Conservation (phyloP, 2,329 filamentous ascomycete species). For the Fusarium pseudoanthophilum region DNA sequence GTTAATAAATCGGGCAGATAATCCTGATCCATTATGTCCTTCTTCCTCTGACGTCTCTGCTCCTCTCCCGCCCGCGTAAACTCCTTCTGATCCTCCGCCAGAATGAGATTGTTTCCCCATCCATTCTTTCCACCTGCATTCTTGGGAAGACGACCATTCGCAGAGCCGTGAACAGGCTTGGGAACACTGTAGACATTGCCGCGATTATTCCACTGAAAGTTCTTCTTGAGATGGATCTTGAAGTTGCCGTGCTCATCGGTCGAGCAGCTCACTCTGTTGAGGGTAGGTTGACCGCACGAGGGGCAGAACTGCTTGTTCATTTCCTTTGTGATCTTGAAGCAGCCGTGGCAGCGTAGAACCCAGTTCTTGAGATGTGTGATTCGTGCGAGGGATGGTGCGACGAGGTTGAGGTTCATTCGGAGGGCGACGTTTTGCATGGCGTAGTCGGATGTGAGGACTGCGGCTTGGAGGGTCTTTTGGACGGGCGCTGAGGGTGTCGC, state of each 20-base stretch:
- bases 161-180: constrained; percentile 83
- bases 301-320: constrained; percentile 93
- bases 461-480: constrained; percentile 79
- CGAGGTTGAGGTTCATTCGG: constrained; percentile 91
- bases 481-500: constrained; percentile 60
- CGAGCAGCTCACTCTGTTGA: constrained; percentile 86
- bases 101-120: constrained; percentile 85
- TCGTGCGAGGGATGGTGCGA: constrained; percentile 81
- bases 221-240: constrained; percentile 87
- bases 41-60: constrained; percentile 74
- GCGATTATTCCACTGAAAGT: constrained; percentile 95
- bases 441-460: constrained; percentile 94
- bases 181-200: constrained; percentile 94
- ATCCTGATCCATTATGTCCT: constrained; percentile 94
- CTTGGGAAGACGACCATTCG: constrained; percentile 78
- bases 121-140: constrained; percentile 82
- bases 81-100: constrained; percentile 97
- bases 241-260: constrained; percentile 85
- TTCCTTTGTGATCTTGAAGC: constrained; percentile 86
- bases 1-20: constrained; percentile 87
- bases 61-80: constrained; percentile 73
- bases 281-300: constrained; percentile 85
- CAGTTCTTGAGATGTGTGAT: constrained; percentile 89
- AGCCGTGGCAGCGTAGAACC: constrained; percentile 92
- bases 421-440: constrained; percentile 98